Base-by-base conservation (phyloP, 2,329 filamentous ascomycete genomes). In the Arthrobotrys musiformis region DNA sequence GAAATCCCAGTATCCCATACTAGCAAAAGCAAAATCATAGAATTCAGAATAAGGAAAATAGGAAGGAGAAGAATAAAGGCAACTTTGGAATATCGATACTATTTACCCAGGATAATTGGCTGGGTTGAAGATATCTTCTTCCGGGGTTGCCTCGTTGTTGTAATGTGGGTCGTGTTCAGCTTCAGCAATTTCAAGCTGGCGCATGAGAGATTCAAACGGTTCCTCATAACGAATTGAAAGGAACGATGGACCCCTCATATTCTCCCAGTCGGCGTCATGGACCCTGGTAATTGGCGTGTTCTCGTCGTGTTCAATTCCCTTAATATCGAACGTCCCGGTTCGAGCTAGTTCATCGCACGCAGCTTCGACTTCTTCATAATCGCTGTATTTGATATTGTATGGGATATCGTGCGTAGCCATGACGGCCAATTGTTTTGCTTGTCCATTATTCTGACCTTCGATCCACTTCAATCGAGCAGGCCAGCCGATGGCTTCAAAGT, bases 41-140 rank as follows among this genome's bases (percentile, higher is more conserved):
- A n/a, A n/a, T n/a, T n/a, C 22, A 46, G 17, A 46, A 35, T 40
- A n/a, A 28, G 7, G 8, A 15, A 11, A 19, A 35, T 8, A 8
- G n/a, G n/a, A 19, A 15, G 1, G 50, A 2, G 1, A 56, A 35
- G 9, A 56, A 28, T 35, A 9, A n/a, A 9, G 7, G n/a, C 28
- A 8, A 56, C n/a, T n/a, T n/a, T n/a, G n/a, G n/a, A n/a, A 9
- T 26, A 6, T 42, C 17, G 15, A 42, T 17, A 35, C 26, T 17
- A 24, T 40, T 62, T 44, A 58, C 19, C 44, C 22, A 17, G 33
- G 58, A 48, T 56, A 63, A 28, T 75, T 75, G 28, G 58, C 62
- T 7, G 54, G 46, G 24, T 75, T 75, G 24, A 75, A 75, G 15
- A 75, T 75, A 30, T 75, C 70, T 13, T 68, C 70, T 26, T 75